Percentiles rank a stretch among this genome's conserved stretches.
Evolutionary conservation across 2,329 filamentous ascomycete species (phyloP).

Genomic region (Bimuria novae-zelandiae): DNA sequence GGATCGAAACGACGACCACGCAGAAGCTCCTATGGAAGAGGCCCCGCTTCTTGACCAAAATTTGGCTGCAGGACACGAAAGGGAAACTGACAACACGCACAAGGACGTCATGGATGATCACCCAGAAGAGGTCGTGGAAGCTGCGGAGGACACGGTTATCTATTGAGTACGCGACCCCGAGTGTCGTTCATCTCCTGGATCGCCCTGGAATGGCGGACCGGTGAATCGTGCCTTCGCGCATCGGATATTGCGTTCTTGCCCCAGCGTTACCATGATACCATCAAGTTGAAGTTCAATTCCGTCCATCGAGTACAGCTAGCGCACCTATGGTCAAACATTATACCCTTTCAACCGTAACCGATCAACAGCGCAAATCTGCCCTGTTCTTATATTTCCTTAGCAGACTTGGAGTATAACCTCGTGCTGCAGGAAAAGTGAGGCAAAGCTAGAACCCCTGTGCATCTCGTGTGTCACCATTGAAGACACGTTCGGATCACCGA

Average conservation of each 20-base stretch:
- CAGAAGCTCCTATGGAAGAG: slow-evolving; percentile 22
- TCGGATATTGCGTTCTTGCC: not conserved
- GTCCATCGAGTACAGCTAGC: not conserved
- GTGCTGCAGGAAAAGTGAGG: not conserved
- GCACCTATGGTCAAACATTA: not conserved
- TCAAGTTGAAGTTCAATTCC: not conserved
- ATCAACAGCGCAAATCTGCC: not conserved
- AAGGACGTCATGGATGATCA: slow-evolving; percentile 65
- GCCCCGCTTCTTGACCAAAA: slow-evolving; percentile 22
- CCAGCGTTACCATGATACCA: slow-evolving; percentile 3
- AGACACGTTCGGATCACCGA: not conserved
- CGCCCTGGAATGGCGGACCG: slow-evolving; percentile 15
- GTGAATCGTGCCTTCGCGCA: not conserved
- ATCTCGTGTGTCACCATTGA: not conserved
- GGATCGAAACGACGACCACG: slow-evolving; percentile 33
- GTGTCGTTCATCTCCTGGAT: not conserved
- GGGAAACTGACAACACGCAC: slow-evolving; percentile 39
- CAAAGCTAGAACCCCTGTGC: too few species aligned
- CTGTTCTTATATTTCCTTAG: not conserved
- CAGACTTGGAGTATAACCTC: not conserved
- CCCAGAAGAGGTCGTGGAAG: slow-evolving; percentile 79
- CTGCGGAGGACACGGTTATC: slow-evolving; percentile 88
- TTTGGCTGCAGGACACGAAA: slow-evolving; percentile 36
- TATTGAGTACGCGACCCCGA: slow-evolving; percentile 61
- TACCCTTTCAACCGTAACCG: not conserved